Conservation (phyloP, 192 early-diverging fungal genomes). For the Coemansia brasiliensis region DNA sequence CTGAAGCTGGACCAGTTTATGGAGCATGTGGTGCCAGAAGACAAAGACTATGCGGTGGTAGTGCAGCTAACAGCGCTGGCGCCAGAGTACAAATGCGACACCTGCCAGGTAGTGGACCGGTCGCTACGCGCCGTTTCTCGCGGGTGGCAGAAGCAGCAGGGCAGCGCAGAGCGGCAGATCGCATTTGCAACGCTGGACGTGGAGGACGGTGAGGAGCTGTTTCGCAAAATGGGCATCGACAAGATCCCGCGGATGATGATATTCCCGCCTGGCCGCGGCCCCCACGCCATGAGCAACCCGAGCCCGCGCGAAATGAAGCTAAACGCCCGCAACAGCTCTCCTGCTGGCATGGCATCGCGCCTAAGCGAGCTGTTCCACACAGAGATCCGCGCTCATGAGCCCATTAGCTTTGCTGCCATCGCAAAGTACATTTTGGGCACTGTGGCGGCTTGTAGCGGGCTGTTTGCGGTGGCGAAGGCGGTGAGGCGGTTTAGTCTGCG, state of each 20-base stretch:
- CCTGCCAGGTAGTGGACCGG: constrained; percentile 31
- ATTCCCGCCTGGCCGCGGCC: constrained; percentile 40
- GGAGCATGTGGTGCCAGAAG: constrained; percentile 39
- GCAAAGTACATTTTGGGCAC: constrained; percentile 18
- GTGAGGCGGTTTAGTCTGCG: constrained; percentile 29
- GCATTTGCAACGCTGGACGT: constrained; percentile 48
- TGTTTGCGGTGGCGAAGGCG: constrained; percentile 16
- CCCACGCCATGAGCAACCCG: constrained; percentile 26
- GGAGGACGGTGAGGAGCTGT: constrained; percentile 51
- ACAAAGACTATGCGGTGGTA: constrained; percentile 48
- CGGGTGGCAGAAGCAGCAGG: constrained; percentile 34
- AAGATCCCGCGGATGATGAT: constrained; percentile 48
- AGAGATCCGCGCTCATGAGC: constrained; percentile 32
- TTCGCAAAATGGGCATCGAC: constrained; percentile 44
- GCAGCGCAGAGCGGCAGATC: constrained; percentile 10
- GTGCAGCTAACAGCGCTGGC: constrained; percentile 49
- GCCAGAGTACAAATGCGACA: constrained; percentile 48
- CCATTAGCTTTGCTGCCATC: constrained; percentile 16
- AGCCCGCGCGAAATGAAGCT: constrained; percentile 42
- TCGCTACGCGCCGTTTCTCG: constrained; percentile 40
- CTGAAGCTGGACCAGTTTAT: constrained; percentile 31
- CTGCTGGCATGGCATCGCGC: constrained; percentile 32
- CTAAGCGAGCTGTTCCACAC: constrained; percentile 40
- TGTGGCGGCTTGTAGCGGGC: constrained; percentile 5
- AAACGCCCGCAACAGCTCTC: constrained; percentile 11